Evolutionary conservation across 2,329 filamentous ascomycete genomes (phyloP), one percentile per base, ranked within the genome.

Genomic region (Fusarium transvaalense): DNA sequence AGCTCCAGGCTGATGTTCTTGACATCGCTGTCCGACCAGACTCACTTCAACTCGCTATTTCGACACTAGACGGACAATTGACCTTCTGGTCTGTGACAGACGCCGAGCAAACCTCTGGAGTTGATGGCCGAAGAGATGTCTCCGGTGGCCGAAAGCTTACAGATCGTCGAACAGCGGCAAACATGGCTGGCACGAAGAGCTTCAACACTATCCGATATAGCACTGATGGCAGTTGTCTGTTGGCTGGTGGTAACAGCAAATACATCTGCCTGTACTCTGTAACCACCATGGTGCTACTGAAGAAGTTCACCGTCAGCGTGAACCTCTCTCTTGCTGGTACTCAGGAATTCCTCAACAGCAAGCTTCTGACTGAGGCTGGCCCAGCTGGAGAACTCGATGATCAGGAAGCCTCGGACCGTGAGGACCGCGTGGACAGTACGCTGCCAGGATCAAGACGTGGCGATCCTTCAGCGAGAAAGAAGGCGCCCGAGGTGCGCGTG

Each of bases 231-330:
- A 92, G 89, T 66, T 97, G 96, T 74, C 84, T 99, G 13, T 84
- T 99, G 39, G 96, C 95, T 1, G 94, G 89, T 47, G 96, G 96
- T 32, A 97, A 96, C 84, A 97, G 94, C 89, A 99, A 99, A 82
- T 97, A 97, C 79, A 97, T 99, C 53, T 98, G 96, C 77, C 80
- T 99, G 60, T 99, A 99, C 81, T 95, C 97, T n/a, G 93, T 97
- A 32, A 89, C 90, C 60, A 97, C 95, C 1, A 94, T 96, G 78
- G 93, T 96, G 1, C 83, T 99, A 13, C 84, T 98, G 57, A 97
- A 97, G 78, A 97, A 97, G 77, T 99, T 92, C 76, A 97, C 95
- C 3, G 94, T 98, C 74, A 97, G 93, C 72, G 88, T 97, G 75
- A 99, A 99, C 79, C 84, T 97, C n/a, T 97, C 94, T 3, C 84